These are phyloP conservation scores for Starmerella geochares DNA, from an alignment of 805 yeast genomes.

Conservation along the genomic window DNA sequence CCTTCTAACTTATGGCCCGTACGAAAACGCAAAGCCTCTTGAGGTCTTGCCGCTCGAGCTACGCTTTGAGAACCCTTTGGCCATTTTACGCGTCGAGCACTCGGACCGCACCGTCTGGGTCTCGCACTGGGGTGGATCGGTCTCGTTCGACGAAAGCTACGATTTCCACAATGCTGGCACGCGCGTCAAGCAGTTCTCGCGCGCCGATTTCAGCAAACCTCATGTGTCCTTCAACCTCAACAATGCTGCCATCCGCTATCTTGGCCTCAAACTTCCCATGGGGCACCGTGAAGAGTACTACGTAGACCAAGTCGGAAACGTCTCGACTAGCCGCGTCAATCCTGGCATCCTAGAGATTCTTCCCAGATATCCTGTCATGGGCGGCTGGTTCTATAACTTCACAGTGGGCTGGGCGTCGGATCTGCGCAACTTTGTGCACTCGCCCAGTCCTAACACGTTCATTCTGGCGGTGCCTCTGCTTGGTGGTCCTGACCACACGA, in stretches of 20 bases:
- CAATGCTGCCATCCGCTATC: conserved; percentile 49
- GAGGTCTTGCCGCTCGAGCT: conserved; percentile 43
- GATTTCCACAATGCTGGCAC: conserved; percentile 73
- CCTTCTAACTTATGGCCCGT: conserved; percentile 49
- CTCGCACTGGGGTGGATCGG: conserved; percentile 67
- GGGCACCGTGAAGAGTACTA: conserved; percentile 58
- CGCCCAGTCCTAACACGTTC: conserved; percentile 41
- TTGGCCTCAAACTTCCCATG: conserved; percentile 48
- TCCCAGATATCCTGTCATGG: conserved; percentile 91
- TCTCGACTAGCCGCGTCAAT: conserved; percentile 50
- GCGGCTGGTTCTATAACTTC: conserved; percentile 92
- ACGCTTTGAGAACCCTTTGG: conserved; percentile 53
- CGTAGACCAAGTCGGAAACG: conserved; percentile 87
- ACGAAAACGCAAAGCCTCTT: conserved; percentile 38
- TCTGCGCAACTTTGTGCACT: conserved; percentile 44
- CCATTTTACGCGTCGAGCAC: conserved; percentile 50
- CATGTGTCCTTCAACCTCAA: conserved; percentile 40
- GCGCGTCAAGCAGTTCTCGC: conserved; percentile 51
- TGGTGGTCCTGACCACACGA: conserved; percentile 52
- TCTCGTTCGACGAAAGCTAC: conserved; percentile 76
- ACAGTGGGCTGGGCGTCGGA: conserved; percentile 85
- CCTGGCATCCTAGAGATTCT: conserved; percentile 44
- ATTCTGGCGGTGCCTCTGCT: conserved; percentile 60
- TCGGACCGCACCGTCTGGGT: conserved; percentile 75
- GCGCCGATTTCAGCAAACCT: conserved; percentile 61